These are phyloP conservation scores for Aspergillus ellipticus DNA, from an alignment of 495 filamentous ascomycete species.

Conservation along the genomic window DNA sequence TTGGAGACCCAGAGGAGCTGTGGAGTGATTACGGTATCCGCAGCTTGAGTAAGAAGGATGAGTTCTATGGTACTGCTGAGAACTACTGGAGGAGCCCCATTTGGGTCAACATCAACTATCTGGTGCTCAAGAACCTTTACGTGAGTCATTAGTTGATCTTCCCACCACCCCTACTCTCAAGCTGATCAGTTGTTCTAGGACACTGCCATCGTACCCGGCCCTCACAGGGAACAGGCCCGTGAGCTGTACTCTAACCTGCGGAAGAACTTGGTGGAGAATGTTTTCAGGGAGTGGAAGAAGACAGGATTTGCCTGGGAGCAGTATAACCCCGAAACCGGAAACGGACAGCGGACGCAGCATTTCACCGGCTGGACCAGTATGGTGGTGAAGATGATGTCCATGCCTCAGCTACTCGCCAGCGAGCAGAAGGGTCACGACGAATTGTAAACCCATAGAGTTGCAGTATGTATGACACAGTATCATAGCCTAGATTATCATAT, in stretches of 20 bases:
- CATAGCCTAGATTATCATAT: conserved; percentile 3
- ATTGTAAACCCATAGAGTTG: conserved; percentile 24
- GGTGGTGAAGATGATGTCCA: conserved; percentile 95
- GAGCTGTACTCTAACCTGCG: conserved; percentile 73
- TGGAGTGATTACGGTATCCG: conserved; percentile 84
- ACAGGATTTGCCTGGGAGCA: conserved; percentile 99
- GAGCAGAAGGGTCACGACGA: conserved; percentile 37
- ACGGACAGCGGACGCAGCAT: conserved; percentile 92
- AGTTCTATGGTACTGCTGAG: conserved; percentile 82
- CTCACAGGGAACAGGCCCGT: conserved; percentile 65
- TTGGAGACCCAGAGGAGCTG: conserved; percentile 76
- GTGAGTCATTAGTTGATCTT: conserved; percentile 50
- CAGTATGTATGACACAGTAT: conserved; percentile 22
- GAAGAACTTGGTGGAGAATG: conserved; percentile 81
- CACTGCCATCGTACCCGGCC: conserved; percentile 50
- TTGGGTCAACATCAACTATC: conserved; percentile 97
- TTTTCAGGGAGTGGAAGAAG: conserved; percentile 80
- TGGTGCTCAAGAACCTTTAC: conserved; percentile 75
- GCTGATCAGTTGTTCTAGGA: conserved; percentile 29
- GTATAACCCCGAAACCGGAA: conserved; percentile 90
- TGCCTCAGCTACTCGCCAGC: conserved; percentile 57
- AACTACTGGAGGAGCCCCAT: conserved; percentile 97
- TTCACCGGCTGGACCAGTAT: conserved; percentile 98
- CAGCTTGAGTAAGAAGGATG: conserved; percentile 79
- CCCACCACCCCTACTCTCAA: conserved; percentile 7